Base-by-base conservation (phyloP, 1,139 yeast species). In the Arxiozyma slooffiae region DNA sequence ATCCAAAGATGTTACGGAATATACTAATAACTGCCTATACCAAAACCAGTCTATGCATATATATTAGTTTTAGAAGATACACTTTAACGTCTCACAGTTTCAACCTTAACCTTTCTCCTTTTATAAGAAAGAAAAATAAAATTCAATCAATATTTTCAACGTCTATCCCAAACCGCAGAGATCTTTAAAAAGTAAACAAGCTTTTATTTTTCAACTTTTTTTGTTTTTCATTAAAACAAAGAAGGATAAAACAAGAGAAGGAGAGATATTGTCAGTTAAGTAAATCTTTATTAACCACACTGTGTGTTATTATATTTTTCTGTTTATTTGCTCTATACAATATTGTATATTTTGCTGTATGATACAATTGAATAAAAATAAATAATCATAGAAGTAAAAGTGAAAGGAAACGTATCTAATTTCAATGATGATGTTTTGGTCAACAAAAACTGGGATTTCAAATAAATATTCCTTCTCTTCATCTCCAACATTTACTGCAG, bases 391-490 rank as follows among this genome's bases (percentile, higher is more conserved):
- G 36, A n/a, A 3, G 36, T 30, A n/a, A 30, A 9, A 14, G 2
- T 40, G 6, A 16, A 23, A 5, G n/a, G 18, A 40, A 23, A 40
- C 11, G 9, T 40, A 40, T 9, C 21, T 37, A 4, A 9, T 4
- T 42, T 26, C 21, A 46, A 24, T 24, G 42, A 57, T 55, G 57
- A 58, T 61, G 60, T 64, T 64, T 47, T 65, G 69, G 69, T 56
- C 63, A 2, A 56, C 79, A 58, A 77, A 79, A 60, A 67, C 82
- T 11, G 92, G 92, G 1, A 87, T 89, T 52, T 78, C 85, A 59
- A 81, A 88, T 23, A 75, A 77, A 46, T 92, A 90, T 65, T 74
- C 81, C 40, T 81, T 87, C 42, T 82, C 89, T 58, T 77, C 81
- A 7, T 81, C 85, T 54, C 85, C 95, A 0, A 71, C 86, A 7